Conservation (phyloP, 805 yeast genomes). For the Jamesozyma jinghongensis region DNA sequence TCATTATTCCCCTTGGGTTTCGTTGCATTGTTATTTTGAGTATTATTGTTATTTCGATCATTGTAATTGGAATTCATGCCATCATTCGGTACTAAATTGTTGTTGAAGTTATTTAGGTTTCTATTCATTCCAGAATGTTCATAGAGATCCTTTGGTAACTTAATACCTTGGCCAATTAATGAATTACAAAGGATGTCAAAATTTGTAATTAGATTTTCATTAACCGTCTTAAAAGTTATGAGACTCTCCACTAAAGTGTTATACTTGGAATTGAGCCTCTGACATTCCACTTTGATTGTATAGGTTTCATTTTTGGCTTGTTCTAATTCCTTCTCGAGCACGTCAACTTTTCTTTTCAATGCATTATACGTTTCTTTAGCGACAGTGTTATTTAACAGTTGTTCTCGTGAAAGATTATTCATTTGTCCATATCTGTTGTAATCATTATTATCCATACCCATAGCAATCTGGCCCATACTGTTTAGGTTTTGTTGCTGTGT, state of each 20-base stretch:
- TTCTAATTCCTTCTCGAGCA: constrained; percentile 24
- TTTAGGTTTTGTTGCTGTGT: too few relatives aligned
- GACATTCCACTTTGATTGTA: constrained; percentile 30
- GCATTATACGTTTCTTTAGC: constrained; percentile 19
- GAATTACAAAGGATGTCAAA: constrained; percentile 42
- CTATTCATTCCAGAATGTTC: neutral
- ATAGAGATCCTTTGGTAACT: constrained; percentile 42
- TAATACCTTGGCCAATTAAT: constrained; percentile 50
- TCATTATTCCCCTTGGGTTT: neutral
- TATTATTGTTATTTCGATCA: constrained; percentile 4
- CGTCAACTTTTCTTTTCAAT: constrained; percentile 30
- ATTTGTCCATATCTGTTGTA: constrained; percentile 14
- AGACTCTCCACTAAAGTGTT: constrained; percentile 56
- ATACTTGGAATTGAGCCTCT: constrained; percentile 45
- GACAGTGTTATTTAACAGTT: constrained; percentile 18
- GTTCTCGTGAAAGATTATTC: constrained; percentile 8
- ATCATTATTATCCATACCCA: constrained; percentile 12
- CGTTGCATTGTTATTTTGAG: constrained; percentile 6
- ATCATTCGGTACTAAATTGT: neutral
- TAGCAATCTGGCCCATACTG: constrained; percentile 9
- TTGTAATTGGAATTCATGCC: neutral
- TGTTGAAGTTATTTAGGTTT: neutral
- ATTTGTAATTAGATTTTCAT: constrained; percentile 48
- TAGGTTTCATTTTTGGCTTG: constrained; percentile 18
- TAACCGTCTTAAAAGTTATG: constrained; percentile 44